Evolutionary conservation across 208 protist species (phyloP), one percentile per base, ranked within the genome.

Genomic region (Leishmania braziliensis): DNA sequence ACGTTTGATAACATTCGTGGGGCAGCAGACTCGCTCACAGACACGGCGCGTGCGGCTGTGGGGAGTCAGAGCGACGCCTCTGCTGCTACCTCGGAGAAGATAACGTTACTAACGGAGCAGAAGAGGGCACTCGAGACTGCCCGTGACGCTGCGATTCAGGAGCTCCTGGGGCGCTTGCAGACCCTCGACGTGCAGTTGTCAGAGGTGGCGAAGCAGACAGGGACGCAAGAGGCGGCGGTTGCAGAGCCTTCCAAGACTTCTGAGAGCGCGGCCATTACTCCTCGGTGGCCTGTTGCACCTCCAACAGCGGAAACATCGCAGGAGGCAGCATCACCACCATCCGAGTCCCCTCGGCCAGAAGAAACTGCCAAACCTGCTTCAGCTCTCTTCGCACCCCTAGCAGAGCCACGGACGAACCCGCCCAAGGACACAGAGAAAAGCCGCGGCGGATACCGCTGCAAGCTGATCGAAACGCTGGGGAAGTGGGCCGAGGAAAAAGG

Each of bases 1-100:
- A 54, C 69, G 1, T 39, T 88, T 20, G 48, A 77, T 51, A 65
- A n/a, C 26, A 83, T 88, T 46, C 71, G 83, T 50, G 84, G 73
- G 36, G 65, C 72, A 2, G 39, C 51, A 6, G 65, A 26, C 8
- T 43, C 53, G 2, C 70, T 86, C 48, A 77, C 63, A n/a, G 62
- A 75, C 39, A 70, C 79, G 10, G 65, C 46, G 43, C 75, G 51
- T 46, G 33, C 65, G 36, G 75, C 66, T 29, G 48, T 36, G 5
- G 66, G 10, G 29, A 81, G 48, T 39, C 68, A 71, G 29, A 39
- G 46, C 9, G 74, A 50, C 23, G 39, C 33, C 20, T 5, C 50
- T 16, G 23, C n/a, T 65, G 20, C 56, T 39, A 5, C 56, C 0
- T 65, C 23, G 33, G 18, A 62, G 36, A 46, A 36, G 54, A 48